These are phyloP conservation scores for Vachellia pachyceras DNA, from an alignment of 306 rosid species.

Conservation along the genomic window DNA sequence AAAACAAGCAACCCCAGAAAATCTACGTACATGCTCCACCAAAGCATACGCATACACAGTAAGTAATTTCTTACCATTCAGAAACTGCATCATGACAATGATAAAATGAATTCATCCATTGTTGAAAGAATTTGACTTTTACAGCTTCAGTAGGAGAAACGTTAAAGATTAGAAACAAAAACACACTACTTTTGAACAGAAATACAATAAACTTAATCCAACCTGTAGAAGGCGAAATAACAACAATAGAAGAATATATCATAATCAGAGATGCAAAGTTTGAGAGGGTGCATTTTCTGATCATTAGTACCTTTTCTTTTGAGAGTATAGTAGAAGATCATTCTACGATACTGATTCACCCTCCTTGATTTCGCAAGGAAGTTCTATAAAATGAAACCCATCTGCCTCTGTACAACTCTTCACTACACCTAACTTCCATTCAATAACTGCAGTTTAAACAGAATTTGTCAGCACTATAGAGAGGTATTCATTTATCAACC, in stretches of 20 bases:
- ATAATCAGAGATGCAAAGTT: not conserved
- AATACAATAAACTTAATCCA: conserved; percentile 16
- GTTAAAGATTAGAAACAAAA: conserved; percentile 8
- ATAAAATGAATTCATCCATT: conserved; percentile 16
- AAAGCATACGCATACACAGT: conserved; percentile 81
- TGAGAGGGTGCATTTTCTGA: conserved; percentile 22
- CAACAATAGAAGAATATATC: conserved; percentile 1
- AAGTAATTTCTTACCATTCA: conserved; percentile 54
- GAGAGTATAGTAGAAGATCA: conserved; percentile 87
- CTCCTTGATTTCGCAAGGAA: conserved; percentile 47
- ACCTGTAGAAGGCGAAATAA: not conserved
- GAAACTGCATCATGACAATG: conserved; percentile 52
- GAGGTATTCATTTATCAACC: conserved; percentile 11
- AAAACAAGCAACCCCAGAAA: no score
- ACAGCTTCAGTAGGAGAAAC: not conserved
- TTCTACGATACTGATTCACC: conserved; percentile 64
- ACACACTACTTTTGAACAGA: conserved; percentile 15
- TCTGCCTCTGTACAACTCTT: conserved; percentile 64
- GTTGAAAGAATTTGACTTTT: not conserved
- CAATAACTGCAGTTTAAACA: conserved; percentile 53
- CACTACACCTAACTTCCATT: conserved; percentile 71
- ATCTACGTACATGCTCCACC: conserved; percentile 68
- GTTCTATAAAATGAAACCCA: conserved; percentile 75
- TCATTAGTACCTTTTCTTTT: conserved; percentile 64
- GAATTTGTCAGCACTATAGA: conserved; percentile 27